Conservation (phyloP, 768 basidiomycete genomes). For the Trametes meyenii region DNA sequence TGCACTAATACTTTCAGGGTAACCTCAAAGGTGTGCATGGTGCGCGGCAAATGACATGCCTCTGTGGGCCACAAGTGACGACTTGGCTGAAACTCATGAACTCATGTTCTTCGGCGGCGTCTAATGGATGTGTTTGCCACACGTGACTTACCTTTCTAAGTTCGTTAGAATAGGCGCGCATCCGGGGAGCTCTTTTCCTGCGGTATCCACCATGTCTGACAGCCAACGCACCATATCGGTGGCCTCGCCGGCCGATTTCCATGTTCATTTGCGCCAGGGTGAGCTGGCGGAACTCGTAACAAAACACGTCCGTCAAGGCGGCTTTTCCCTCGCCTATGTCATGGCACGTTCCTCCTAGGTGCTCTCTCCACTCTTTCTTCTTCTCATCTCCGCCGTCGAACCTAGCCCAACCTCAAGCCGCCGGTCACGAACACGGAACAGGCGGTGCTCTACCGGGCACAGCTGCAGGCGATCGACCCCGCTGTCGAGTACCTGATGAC, state of each 20-base stretch:
- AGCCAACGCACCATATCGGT: constrained; percentile 42
- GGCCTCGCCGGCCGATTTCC: constrained; percentile 84
- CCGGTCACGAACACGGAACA: constrained; percentile 82
- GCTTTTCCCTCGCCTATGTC: constrained; percentile 91
- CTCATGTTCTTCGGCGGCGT: too few relatives aligned
- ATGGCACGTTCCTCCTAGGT: constrained; percentile 62
- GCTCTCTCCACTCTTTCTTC: background rate
- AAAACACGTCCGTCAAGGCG: constrained; percentile 88
- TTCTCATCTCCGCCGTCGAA: constrained; percentile 9
- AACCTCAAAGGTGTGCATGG: too few relatives aligned
- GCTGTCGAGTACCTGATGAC: constrained; percentile 91
- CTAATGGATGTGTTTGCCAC: too few relatives aligned
- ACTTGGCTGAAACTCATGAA: too few relatives aligned
- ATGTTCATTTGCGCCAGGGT: constrained; percentile 95
- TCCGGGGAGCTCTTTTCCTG: background rate
- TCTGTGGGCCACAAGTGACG: too few relatives aligned
- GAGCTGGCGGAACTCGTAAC: constrained; percentile 79
- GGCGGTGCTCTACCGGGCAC: constrained; percentile 78
- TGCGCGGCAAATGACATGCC: too few relatives aligned
- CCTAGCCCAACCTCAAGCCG: constrained; percentile 89
- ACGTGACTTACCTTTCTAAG: too few relatives aligned
- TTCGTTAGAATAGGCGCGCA: background rate
- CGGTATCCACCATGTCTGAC: background rate
- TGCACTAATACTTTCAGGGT: too few relatives aligned
- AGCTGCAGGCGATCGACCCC: constrained; percentile 75